A percentile compares a stretch with the other conserved stretches of the same genome.
These are phyloP conservation scores for Trichoderma cornu-damae DNA, from an alignment of 2,329 filamentous ascomycete genomes.

Conservation along the genomic window DNA sequence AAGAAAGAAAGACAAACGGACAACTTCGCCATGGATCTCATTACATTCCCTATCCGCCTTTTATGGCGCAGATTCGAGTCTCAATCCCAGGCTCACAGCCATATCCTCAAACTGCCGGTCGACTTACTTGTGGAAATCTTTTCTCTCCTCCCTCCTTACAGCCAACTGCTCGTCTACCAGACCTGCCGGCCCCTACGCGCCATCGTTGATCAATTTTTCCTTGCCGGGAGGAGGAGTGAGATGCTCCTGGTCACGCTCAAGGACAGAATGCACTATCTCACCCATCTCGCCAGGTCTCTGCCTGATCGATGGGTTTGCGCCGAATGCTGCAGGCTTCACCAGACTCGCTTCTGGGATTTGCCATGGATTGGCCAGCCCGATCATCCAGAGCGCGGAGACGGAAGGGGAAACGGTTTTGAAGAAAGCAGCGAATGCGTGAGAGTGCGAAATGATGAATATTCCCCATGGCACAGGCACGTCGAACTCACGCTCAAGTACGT, in stretches of 20 bases:
- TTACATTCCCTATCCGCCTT: neutral
- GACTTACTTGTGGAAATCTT: neutral
- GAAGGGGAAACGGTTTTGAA: too few species aligned
- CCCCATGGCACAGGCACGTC: neutral
- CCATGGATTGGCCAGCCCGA: too few species aligned
- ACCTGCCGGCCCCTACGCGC: neutral
- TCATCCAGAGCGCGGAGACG: too few species aligned
- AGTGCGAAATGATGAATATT: neutral
- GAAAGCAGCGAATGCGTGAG: neutral
- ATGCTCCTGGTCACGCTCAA: neutral
- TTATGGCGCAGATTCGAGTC: neutral
- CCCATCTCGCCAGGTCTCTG: neutral
- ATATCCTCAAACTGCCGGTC: neutral
- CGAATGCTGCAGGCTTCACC: neutral
- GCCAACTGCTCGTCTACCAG: neutral
- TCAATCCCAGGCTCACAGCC: neutral
- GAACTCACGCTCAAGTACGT: conserved; percentile 4
- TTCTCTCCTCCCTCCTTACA: neutral
- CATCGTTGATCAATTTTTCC: neutral
- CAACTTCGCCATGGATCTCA: neutral
- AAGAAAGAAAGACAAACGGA: neutral
- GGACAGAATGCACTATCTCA: neutral
- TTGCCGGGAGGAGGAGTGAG: neutral
- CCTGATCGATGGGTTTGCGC: conserved; percentile 6
- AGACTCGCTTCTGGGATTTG: neutral